phyloP scores from a whole-genome alignment of 192 early-diverging fungal species.

The Podila epigama region DNA sequence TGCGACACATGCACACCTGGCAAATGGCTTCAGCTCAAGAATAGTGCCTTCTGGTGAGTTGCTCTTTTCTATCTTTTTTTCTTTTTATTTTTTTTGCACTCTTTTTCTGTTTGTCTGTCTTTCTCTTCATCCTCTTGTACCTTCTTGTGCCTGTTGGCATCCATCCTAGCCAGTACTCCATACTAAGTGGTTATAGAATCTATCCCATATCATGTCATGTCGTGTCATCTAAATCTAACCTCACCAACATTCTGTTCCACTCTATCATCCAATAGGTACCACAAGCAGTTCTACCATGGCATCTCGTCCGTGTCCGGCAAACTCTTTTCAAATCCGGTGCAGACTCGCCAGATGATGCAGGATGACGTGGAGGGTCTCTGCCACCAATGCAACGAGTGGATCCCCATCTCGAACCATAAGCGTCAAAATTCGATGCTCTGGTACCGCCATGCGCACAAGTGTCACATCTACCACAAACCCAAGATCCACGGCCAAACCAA shows the following conservation, averaged over 20 bases:
- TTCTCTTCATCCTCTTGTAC: not conserved
- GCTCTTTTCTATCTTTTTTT: not conserved
- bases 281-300: conserved; percentile 88
- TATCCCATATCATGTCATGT: no score
- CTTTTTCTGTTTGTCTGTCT: not conserved
- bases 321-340: conserved; percentile 74
- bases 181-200: no score
- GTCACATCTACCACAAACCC: conserved; percentile 81
- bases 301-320: conserved; percentile 86
- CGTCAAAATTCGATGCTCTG: conserved; percentile 80
- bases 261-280: conserved; percentile 61
- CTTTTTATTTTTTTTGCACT: not conserved
- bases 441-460: conserved; percentile 90
- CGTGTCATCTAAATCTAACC: no score
- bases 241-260: not conserved
- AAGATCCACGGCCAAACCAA: conserved; percentile 54
- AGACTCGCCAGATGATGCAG: conserved; percentile 71
- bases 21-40: conserved; percentile 89
- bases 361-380: conserved; percentile 82
- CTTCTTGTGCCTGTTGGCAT: no score
- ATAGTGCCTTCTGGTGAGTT: conserved; percentile 82
- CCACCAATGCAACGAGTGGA: conserved; percentile 86
- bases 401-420: conserved; percentile 79
- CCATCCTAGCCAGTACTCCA: no score
- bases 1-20: conserved; percentile 84